Percentiles rank a stretch among this genome's conserved stretches.
Conservation (phyloP, 176 grass and related monocot genomes). For the Raddia distichophylla region DNA sequence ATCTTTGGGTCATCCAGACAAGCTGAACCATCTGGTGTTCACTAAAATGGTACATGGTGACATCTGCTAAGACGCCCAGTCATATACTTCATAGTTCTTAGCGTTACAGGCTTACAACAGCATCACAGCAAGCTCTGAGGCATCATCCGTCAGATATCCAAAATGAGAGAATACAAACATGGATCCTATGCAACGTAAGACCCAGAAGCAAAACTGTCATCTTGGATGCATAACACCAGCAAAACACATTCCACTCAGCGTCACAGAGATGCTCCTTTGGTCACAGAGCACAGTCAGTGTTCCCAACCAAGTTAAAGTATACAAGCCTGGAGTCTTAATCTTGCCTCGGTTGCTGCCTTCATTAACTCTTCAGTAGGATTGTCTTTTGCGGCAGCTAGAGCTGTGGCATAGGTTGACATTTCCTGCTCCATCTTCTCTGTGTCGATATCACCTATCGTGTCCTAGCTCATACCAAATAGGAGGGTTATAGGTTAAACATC, state of each 20-base stretch:
- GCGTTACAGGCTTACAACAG: slow-evolving; percentile 22
- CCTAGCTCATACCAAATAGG: slow-evolving; percentile 43
- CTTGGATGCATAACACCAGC: background rate
- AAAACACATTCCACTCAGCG: background rate
- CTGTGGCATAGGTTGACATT: slow-evolving; percentile 61
- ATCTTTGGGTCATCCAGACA: background rate
- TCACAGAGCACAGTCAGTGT: slow-evolving; percentile 7
- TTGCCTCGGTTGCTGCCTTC: slow-evolving; percentile 63
- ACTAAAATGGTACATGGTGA: slow-evolving; percentile 32
- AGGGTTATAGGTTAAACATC: slow-evolving; percentile 2
- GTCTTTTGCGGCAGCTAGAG: slow-evolving; percentile 79
- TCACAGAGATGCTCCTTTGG: slow-evolving; percentile 26
- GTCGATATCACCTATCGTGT: slow-evolving; percentile 51
- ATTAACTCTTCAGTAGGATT: slow-evolving; percentile 81
- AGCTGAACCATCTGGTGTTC: slow-evolving; percentile 31
- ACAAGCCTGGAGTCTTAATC: slow-evolving; percentile 72
- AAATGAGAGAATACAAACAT: slow-evolving; percentile 35
- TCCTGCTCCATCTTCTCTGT: slow-evolving; percentile 72
- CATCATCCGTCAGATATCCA: slow-evolving; percentile 34
- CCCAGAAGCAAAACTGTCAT: slow-evolving; percentile 24
- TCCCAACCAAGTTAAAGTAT: slow-evolving; percentile 48
- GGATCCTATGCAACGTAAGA: slow-evolving; percentile 33
- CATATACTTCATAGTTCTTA: slow-evolving; percentile 29
- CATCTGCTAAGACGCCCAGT: slow-evolving; percentile 32
- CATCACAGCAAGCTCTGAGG: slow-evolving; percentile 10